Conservation (phyloP, 371 early-diverging fungal species). For the Umbelopsis sp. region DNA sequence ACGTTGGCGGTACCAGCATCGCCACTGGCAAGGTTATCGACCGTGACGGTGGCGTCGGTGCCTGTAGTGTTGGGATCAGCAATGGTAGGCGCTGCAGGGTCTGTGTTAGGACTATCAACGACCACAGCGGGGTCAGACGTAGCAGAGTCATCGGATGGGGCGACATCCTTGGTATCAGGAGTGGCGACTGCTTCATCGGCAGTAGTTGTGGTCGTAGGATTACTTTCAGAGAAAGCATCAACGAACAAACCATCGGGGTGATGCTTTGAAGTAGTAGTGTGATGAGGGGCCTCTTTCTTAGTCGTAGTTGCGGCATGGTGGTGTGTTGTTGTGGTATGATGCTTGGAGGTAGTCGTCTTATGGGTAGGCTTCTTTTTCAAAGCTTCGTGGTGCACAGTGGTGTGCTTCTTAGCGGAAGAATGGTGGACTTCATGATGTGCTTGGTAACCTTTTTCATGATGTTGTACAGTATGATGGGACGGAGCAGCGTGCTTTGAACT, state of each 20-base stretch:
- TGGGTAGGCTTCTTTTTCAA: background rate
- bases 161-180: background rate
- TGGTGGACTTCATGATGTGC: constrained; percentile 1
- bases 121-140: background rate
- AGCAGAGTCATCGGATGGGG: background rate
- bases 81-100: background rate
- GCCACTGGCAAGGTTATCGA: background rate
- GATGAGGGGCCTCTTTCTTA: background rate
- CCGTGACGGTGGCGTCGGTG: background rate
- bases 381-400: background rate
- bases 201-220: background rate
- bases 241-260: background rate
- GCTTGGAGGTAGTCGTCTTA: constrained; percentile 13
- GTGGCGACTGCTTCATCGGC: background rate
- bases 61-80: background rate
- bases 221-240: background rate
- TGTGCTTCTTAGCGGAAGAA: background rate
- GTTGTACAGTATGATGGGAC: background rate
- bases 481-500: background rate
- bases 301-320: background rate
- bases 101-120: background rate
- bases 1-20: constrained; percentile 26
- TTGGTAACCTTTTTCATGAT: background rate
- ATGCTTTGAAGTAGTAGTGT: background rate
- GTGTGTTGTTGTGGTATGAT: background rate